Evolutionary conservation across 805 yeast species (phyloP).

Genomic region (Lipomyces spencermartinsiae): DNA sequence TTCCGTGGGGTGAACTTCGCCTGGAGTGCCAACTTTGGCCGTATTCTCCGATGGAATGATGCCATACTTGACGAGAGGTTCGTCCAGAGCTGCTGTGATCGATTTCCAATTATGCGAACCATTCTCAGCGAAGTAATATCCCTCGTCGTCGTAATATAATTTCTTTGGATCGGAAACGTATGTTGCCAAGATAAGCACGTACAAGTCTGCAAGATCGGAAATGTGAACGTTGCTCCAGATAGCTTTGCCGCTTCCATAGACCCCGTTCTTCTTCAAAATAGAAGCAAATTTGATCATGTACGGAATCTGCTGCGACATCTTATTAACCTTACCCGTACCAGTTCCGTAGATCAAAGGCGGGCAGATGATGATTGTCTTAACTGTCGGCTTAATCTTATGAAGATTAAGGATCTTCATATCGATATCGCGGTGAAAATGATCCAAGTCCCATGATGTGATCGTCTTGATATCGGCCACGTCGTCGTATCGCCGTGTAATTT

Average conservation of each 20-base stretch:
- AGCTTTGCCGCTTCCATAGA: slow-evolving; percentile 46
- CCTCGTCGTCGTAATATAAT: slow-evolving; percentile 46
- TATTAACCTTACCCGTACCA: slow-evolving; percentile 46
- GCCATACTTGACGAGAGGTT: slow-evolving; percentile 36
- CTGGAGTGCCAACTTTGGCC: slow-evolving; percentile 20
- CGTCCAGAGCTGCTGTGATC: slow-evolving; percentile 42
- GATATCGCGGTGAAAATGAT: slow-evolving; percentile 48
- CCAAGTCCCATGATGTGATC: slow-evolving; percentile 42
- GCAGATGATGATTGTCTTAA: slow-evolving; percentile 46
- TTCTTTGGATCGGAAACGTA: slow-evolving; percentile 39
- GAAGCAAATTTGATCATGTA: slow-evolving; percentile 39
- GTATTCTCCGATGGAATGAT: slow-evolving; percentile 20
- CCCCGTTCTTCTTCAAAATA: slow-evolving; percentile 41
- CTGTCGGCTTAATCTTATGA: slow-evolving; percentile 45
- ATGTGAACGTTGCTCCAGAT: slow-evolving; percentile 51
- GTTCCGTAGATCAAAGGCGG: slow-evolving; percentile 50
- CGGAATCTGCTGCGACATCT: slow-evolving; percentile 47
- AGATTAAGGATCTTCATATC: slow-evolving; percentile 46
- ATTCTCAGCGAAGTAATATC: slow-evolving; percentile 49
- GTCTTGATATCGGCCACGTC: slow-evolving; percentile 44
- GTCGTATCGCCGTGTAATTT: slow-evolving; percentile 40
- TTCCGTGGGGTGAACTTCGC: slow-evolving; percentile 9
- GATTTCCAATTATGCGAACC: slow-evolving; percentile 47
- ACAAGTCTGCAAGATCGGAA: slow-evolving; percentile 47
- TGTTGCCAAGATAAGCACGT: slow-evolving; percentile 42